A percentile compares a stretch with the other conserved stretches of the same genome.
Conservation (phyloP, 805 yeast species). For the Isabelozyma gotoi region DNA sequence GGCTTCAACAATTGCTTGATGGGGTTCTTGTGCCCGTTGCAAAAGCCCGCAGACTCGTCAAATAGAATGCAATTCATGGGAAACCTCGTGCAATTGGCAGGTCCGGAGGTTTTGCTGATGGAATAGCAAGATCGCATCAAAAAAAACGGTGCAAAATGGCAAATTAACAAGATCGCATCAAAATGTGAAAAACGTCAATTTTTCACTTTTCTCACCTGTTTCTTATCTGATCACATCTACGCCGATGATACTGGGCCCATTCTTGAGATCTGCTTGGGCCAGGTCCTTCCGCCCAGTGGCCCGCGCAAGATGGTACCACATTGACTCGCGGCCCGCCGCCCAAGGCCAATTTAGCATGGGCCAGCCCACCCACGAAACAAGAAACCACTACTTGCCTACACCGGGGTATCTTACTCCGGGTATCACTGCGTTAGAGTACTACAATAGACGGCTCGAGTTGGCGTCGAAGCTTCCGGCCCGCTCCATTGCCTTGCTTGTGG, state of each 20-base stretch:
- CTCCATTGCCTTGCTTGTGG: constrained; percentile 73
- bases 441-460: constrained; percentile 62
- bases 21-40: constrained; percentile 2
- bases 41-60: constrained; percentile 14
- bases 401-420: constrained; percentile 88
- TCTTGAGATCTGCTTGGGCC: background rate
- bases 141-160: background rate
- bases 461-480: constrained; percentile 56
- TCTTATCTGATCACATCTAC: too few relatives aligned
- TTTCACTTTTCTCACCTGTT: background rate
- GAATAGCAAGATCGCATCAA: background rate
- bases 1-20: background rate
- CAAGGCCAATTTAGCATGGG: constrained; percentile 53
- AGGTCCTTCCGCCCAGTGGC: background rate
- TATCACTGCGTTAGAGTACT: constrained; percentile 81
- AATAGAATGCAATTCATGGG: too few relatives aligned
- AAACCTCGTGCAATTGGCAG: too few relatives aligned
- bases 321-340: constrained; percentile 23
- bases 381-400: constrained; percentile 67
- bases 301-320: background rate
- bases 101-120: too few relatives aligned
- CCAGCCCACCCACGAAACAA: constrained; percentile 83
- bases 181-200: background rate
- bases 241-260: background rate
- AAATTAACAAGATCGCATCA: too few relatives aligned